Evolutionary conservation across 305 asterid genomes (phyloP), one percentile per base, ranked within the genome.

Genomic region (Rubia tinctorum): DNA sequence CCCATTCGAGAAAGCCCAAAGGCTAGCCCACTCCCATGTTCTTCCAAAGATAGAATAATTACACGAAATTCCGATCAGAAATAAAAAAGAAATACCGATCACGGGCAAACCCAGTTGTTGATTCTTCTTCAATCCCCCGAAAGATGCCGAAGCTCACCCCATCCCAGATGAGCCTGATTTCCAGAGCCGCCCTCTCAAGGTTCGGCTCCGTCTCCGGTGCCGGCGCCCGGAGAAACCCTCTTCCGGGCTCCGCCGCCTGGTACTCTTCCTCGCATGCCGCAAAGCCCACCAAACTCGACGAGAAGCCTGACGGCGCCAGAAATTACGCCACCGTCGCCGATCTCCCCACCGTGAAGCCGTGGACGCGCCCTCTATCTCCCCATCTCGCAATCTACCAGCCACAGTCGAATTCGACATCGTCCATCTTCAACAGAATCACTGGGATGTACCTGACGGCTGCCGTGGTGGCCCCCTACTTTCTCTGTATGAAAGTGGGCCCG

Each of bases 371-470:
- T 6, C 73, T 86, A 65, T 86, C 90, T 43, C 90, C 87, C 25
- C 88, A 86, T 72, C 87, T 84, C 59, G 77, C 88, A 15, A 69
- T 86, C 62, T 86, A 84, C 65, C 78, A 82, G 84, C 86, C 90
- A 37, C 86, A 82, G 73, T 62, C 75, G 15, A 80, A 80, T 74
- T 84, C 85, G 6, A 79, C 84, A 23, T 65, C 77, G 20, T 77
- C 87, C 27, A 86, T 86, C 74, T 75, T 72, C 72, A 76, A 84
- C 66, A 76, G 90, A 66, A 79, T 86, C 66, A 77, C 86, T 0
- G 79, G 81, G 14, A 67, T 71, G 72, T 69, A 74, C 69, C 82
- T 83, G 8, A 63, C 84, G 60, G 64, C 79, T 15, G 75, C 76
- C 58, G 61, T 79, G 60, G 55, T 82, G 34, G 70, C 71, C 27